phyloP scores from a whole-genome alignment of 257 asterid genomes.

The Voacanga thouarsii region DNA sequence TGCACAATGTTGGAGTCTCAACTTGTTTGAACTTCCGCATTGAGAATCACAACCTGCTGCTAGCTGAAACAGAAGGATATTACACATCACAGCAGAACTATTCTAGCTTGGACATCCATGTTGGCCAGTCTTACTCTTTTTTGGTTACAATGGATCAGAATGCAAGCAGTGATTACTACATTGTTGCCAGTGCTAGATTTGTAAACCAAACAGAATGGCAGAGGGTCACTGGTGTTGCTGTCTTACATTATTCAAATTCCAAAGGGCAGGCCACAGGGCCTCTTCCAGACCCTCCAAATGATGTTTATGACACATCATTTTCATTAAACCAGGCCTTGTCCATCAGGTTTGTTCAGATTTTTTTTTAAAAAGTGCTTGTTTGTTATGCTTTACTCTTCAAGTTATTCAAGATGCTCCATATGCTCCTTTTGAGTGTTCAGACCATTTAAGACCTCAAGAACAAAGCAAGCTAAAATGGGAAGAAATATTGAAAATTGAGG shows the following conservation, averaged over 20 bases:
- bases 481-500: background rate
- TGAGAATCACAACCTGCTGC: slow-evolving; percentile 78
- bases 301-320: slow-evolving; percentile 51
- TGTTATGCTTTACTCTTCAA: background rate
- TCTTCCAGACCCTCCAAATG: slow-evolving; percentile 92
- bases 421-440: background rate
- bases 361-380: background rate
- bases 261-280: slow-evolving; percentile 68
- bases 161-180: slow-evolving; percentile 90
- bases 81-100: slow-evolving; percentile 84
- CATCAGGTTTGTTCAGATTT: slow-evolving; percentile 50
- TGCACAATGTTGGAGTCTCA: slow-evolving; percentile 84
- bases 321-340: slow-evolving; percentile 80
- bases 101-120: slow-evolving; percentile 78
- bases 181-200: slow-evolving; percentile 91
- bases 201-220: slow-evolving; percentile 89
- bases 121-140: slow-evolving; percentile 85
- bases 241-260: slow-evolving; percentile 83
- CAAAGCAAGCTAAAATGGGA: background rate
- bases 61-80: slow-evolving; percentile 88
- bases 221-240: slow-evolving; percentile 86
- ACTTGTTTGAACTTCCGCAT: slow-evolving; percentile 85
- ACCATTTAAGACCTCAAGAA: background rate
- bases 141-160: slow-evolving; percentile 90
- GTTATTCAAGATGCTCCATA: background rate